Conservation (phyloP, 2,329 filamentous ascomycete species). For the Ceratocystis destructans region DNA sequence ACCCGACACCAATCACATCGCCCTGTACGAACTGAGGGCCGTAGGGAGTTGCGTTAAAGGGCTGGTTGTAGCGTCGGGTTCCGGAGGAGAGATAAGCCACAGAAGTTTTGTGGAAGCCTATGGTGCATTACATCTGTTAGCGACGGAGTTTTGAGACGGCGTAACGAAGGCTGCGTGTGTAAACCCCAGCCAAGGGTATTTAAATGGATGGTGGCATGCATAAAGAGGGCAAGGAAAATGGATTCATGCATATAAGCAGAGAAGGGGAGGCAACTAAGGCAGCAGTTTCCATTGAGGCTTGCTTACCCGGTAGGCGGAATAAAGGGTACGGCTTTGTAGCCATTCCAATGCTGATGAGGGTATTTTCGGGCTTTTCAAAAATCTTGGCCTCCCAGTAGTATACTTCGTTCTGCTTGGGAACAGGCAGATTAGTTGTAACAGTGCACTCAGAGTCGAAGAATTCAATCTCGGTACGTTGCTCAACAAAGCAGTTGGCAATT, state of each 20-base stretch:
- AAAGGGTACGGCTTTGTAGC: constrained; percentile 94
- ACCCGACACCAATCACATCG: constrained; percentile 90
- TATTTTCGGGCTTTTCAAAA: constrained; percentile 88
- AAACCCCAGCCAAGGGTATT: neutral
- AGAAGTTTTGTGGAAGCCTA: constrained; percentile 80
- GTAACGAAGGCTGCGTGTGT: neutral
- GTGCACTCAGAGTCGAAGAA: constrained; percentile 98
- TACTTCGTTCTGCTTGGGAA: constrained; percentile 97
- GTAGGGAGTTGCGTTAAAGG: constrained; percentile 67
- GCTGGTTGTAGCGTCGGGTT: constrained; percentile 80
- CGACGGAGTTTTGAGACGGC: neutral
- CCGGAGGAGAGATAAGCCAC: constrained; percentile 84
- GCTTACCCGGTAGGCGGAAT: constrained; percentile 79
- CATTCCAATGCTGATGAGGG: constrained; percentile 79
- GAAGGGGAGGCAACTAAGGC: neutral
- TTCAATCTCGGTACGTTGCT: constrained; percentile 90
- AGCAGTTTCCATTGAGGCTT: constrained; percentile 26
- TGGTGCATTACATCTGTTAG: constrained; percentile 8
- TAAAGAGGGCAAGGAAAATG: neutral
- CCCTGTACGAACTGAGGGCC: constrained; percentile 79
- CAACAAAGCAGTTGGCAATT: constrained; percentile 97
- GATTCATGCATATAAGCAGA: neutral
- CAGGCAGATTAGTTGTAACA: constrained; percentile 89
- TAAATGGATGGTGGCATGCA: neutral
- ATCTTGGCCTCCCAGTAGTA: constrained; percentile 99